These are phyloP conservation scores for Scedosporium minutisporum DNA, from an alignment of 2,329 filamentous ascomycete species.

Conservation along the genomic window DNA sequence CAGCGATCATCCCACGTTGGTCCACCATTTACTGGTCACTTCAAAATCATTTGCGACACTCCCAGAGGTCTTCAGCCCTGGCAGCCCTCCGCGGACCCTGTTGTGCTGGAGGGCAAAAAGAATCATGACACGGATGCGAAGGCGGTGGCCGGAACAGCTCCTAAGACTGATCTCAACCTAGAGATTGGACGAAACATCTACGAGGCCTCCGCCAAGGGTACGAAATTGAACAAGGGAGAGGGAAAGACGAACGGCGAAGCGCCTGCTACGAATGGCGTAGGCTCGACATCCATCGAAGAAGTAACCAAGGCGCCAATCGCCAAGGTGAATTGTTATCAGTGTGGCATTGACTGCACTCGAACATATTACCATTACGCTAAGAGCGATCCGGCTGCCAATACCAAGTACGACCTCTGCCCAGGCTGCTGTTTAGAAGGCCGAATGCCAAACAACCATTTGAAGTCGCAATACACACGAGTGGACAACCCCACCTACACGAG, in stretches of 20 bases:
- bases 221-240: constrained; percentile 59
- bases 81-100: constrained; percentile 76
- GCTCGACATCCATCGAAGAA: constrained; percentile 38
- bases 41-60: constrained; percentile 91
- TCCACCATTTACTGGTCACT: constrained; percentile 94
- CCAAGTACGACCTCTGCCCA: constrained; percentile 82
- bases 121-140: constrained; percentile 62
- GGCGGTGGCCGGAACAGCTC: constrained; percentile 53
- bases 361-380: constrained; percentile 51
- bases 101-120: constrained; percentile 51
- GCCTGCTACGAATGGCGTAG: constrained; percentile 52
- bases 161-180: constrained; percentile 79
- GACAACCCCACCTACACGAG: constrained; percentile 79
- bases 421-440: constrained; percentile 81
- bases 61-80: constrained; percentile 89
- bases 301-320: constrained; percentile 55
- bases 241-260: constrained; percentile 69
- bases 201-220: constrained; percentile 74
- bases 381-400: constrained; percentile 49
- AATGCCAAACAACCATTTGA: constrained; percentile 69
- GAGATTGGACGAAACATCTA: constrained; percentile 93
- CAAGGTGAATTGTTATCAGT: constrained; percentile 78
- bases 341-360: constrained; percentile 76
- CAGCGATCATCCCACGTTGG: constrained; percentile 91
- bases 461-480: constrained; percentile 75